Percentiles rank a stretch among this genome's conserved stretches.
Evolutionary conservation across 805 yeast species (phyloP).

Genomic region (Yarrowia sp.): DNA sequence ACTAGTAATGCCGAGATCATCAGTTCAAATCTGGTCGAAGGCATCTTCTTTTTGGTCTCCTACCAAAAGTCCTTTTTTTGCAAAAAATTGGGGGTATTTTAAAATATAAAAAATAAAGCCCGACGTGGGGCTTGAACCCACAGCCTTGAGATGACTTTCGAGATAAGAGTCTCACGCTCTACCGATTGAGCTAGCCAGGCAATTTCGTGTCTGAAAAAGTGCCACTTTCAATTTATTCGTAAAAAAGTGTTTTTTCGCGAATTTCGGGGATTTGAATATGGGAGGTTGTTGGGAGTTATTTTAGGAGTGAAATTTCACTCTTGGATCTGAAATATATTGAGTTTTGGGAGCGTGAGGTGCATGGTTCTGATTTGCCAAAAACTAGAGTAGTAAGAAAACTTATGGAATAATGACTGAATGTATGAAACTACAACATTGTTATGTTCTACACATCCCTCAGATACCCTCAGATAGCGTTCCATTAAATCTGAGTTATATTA

Average conservation of each 20-base stretch:
- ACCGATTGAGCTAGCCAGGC: constrained; percentile 24
- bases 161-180: constrained; percentile 19
- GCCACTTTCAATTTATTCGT: neutral
- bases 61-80: neutral
- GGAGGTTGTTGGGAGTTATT: neutral
- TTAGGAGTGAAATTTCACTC: no score
- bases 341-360: no score
- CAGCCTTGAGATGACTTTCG: constrained; percentile 8
- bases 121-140: constrained; percentile 25
- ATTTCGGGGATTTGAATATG: neutral
- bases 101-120: neutral
- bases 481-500: no score
- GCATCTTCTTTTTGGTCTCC: constrained; percentile 1
- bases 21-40: constrained; percentile 22
- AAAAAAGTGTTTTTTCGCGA: neutral
- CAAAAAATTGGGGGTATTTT: neutral
- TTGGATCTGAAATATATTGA: no score
- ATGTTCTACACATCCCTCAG: no score
- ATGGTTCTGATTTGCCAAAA: no score
- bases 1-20: constrained; percentile 13
- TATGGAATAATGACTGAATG: no score
- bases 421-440: no score
- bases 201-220: neutral
- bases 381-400: no score
- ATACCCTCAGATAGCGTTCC: no score